Evolutionary conservation across 176 grass and related monocot species (phyloP).

Genomic region (Carex pumila): DNA sequence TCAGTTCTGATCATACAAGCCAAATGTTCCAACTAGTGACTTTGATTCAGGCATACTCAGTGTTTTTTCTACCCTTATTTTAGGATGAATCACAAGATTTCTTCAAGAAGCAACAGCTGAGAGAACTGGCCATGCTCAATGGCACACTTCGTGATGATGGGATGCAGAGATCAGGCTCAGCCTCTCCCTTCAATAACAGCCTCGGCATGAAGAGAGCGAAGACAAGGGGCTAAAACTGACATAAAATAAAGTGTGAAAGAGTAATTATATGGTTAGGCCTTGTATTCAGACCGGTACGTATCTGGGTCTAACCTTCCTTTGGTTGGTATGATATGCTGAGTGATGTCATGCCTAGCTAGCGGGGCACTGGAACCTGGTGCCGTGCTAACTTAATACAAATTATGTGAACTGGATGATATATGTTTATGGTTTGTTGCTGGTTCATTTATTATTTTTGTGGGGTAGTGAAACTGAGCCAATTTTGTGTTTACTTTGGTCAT

Average conservation of each 20-base stretch:
- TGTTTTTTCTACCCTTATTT: constrained; percentile 7
- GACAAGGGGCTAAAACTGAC: constrained; percentile 57
- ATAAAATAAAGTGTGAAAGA: constrained; percentile 5
- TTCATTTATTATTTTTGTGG: constrained; percentile 13
- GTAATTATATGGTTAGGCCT: constrained; percentile 25
- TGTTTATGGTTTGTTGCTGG: constrained; percentile 17
- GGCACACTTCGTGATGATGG: constrained; percentile 93
- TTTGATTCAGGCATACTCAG: background rate
- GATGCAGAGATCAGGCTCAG: constrained; percentile 67
- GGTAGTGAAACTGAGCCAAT: constrained; percentile 14
- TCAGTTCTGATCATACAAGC: background rate
- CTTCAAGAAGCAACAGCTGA: constrained; percentile 95
- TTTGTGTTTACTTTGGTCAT: constrained; percentile 10
- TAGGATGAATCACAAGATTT: constrained; percentile 96
- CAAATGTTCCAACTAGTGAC: background rate
- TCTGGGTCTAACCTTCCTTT: constrained; percentile 9
- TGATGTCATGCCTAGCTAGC: constrained; percentile 19
- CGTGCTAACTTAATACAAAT: constrained; percentile 15
- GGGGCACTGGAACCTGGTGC: background rate
- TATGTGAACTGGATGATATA: constrained; percentile 3
- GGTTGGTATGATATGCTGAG: constrained; percentile 25
- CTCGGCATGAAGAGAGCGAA: constrained; percentile 93
- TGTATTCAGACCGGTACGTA: constrained; percentile 31
- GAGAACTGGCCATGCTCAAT: constrained; percentile 86
- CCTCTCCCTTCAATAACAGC: constrained; percentile 76